Evolutionary conservation across 108 stramenopile genomes (phyloP).

Genomic region (Mediolabrus comicus): DNA sequence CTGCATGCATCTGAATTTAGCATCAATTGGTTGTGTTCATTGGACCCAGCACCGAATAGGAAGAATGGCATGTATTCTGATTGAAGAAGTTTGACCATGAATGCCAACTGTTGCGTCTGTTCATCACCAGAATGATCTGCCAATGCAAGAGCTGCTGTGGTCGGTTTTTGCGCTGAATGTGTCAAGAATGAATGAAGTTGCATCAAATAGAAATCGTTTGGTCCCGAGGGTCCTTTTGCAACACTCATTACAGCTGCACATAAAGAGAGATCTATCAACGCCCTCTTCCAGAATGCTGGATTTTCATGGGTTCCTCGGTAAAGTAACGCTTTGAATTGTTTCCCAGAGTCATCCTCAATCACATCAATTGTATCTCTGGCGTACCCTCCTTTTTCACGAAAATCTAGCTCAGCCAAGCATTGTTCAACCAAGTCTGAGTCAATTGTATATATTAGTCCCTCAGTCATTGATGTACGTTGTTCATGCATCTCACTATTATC

Average conservation of each 20-base stretch:
- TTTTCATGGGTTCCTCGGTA: conserved; percentile 85
- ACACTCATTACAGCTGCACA: conserved; percentile 72
- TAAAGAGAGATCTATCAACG: conserved; percentile 55
- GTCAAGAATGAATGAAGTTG: conserved; percentile 59
- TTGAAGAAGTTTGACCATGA: conserved; percentile 59
- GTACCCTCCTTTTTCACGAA: conserved; percentile 88
- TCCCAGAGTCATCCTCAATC: conserved; percentile 66
- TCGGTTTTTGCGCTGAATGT: conserved; percentile 14
- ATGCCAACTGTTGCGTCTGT: conserved; percentile 53
- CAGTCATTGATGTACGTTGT: conserved; percentile 50
- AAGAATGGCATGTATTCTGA: conserved; percentile 57
- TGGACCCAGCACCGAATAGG: conserved; percentile 74
- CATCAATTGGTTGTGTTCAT: conserved; percentile 80
- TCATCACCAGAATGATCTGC: conserved; percentile 28
- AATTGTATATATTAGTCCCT: conserved; percentile 73
- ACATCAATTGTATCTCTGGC: conserved; percentile 81
- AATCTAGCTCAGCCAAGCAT: conserved; percentile 84
- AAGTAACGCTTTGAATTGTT: conserved; percentile 63
- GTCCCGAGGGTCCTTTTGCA: conserved; percentile 62
- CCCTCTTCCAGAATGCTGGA: conserved; percentile 81
- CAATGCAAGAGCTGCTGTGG: conserved; percentile 2
- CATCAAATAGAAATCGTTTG: conserved; percentile 66
- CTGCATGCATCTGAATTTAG: conserved; percentile 1
- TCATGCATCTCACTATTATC: neutral
- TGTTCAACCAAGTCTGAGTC: conserved; percentile 65